A percentile compares a stretch with the other conserved stretches of the same genome.
These are phyloP conservation scores for Pythium brachiatum DNA, from an alignment of 352 stramenopile species.

Conservation along the genomic window DNA sequence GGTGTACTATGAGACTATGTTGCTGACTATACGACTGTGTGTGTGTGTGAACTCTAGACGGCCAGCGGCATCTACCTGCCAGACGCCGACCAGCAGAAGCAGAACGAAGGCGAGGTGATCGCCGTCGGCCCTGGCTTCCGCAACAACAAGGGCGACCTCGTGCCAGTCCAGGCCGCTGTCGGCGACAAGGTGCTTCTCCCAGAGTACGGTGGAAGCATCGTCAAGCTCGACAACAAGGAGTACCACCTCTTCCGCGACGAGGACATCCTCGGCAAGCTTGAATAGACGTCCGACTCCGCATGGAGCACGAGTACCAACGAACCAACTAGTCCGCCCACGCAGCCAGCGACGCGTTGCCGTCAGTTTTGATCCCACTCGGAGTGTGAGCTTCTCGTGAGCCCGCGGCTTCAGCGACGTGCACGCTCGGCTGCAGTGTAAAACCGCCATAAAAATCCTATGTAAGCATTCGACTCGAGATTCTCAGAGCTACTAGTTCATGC, in stretches of 20 bases:
- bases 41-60: slow-evolving; percentile 42
- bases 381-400: neutral
- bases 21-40: neutral
- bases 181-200: slow-evolving; percentile 96
- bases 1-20: neutral
- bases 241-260: slow-evolving; percentile 95
- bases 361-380: slow-evolving; percentile 2
- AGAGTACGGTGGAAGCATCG: slow-evolving; percentile 93
- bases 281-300: slow-evolving; percentile 40
- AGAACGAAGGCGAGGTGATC: slow-evolving; percentile 94
- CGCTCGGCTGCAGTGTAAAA: neutral
- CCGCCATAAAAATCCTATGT: slow-evolving; percentile 7
- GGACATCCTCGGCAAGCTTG: slow-evolving; percentile 97
- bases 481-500: neutral
- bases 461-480: slow-evolving; percentile 1
- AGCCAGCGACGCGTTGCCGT: neutral
- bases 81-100: slow-evolving; percentile 90
- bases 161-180: slow-evolving; percentile 83
- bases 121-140: slow-evolving; percentile 91
- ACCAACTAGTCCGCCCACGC: neutral
- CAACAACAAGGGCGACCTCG: slow-evolving; percentile 85
- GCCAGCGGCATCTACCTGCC: slow-evolving; percentile 94
- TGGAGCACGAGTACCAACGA: neutral
- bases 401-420: neutral
- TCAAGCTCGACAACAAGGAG: slow-evolving; percentile 92